Evolutionary conservation across 192 early-diverging fungal genomes (phyloP).

Genomic region (Gonapodya sp.): DNA sequence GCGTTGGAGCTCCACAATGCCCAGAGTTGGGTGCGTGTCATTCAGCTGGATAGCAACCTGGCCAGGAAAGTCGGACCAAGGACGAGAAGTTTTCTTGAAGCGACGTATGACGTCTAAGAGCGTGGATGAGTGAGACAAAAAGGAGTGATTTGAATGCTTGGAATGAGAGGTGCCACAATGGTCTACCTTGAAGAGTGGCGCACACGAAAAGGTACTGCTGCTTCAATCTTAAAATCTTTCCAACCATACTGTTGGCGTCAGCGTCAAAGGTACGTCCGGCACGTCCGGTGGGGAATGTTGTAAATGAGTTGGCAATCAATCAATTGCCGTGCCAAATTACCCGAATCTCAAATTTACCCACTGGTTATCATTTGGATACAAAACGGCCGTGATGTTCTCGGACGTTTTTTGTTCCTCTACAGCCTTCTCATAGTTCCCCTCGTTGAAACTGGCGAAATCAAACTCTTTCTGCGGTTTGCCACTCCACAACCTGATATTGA

Average conservation of each 20-base stretch:
- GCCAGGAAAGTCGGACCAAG: slow-evolving; percentile 82
- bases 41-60: slow-evolving; percentile 96
- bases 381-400: slow-evolving; percentile 86
- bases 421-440: slow-evolving; percentile 85
- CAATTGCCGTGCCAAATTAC: too few species aligned
- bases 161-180: not conserved
- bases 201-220: slow-evolving; percentile 97
- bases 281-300: too few species aligned
- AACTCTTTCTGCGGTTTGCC: slow-evolving; percentile 70
- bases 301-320: too few species aligned
- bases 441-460: slow-evolving; percentile 50
- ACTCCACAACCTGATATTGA: slow-evolving; percentile 96
- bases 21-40: slow-evolving; percentile 95
- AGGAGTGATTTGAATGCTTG: not conserved
- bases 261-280: too few species aligned
- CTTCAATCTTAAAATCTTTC: slow-evolving; percentile 92
- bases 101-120: slow-evolving; percentile 62
- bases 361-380: slow-evolving; percentile 98
- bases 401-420: slow-evolving; percentile 86
- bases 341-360: not conserved
- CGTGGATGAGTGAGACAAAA: slow-evolving; percentile 10
- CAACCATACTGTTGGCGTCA: too few species aligned
- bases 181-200: slow-evolving; percentile 78
- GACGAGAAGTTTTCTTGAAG: slow-evolving; percentile 77
- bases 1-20: slow-evolving; percentile 86